phyloP scores from a whole-genome alignment of 2,329 filamentous ascomycete genomes.

The Paecilomyces niveus region DNA sequence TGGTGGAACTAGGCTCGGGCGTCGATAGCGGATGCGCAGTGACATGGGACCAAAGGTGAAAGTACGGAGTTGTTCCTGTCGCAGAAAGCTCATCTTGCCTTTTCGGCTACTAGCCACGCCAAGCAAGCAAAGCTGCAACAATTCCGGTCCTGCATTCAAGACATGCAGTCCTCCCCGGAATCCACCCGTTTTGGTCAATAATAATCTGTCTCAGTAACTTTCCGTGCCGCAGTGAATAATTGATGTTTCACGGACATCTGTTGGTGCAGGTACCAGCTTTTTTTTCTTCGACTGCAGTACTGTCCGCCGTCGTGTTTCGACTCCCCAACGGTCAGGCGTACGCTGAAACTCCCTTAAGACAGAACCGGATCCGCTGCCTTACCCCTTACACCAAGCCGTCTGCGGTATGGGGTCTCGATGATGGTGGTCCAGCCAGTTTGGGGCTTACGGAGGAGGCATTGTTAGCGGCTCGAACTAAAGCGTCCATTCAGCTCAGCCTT shows the following conservation, averaged over 20 bases:
- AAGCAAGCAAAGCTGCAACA: not conserved
- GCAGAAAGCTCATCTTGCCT: not conserved
- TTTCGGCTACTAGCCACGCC: not conserved
- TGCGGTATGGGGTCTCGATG: not conserved
- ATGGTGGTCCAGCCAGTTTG: not conserved
- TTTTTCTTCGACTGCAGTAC: not conserved
- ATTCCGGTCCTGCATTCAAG: not conserved
- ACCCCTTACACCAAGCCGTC: not conserved
- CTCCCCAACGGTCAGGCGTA: not conserved
- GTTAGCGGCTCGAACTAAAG: not conserved
- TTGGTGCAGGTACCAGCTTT: not conserved
- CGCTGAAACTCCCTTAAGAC: constrained; percentile 3
- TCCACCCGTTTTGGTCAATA: not conserved
- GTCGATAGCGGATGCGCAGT: not conserved
- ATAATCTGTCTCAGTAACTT: not conserved
- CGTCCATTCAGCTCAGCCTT: not conserved
- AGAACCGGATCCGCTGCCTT: not conserved
- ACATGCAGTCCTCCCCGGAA: not conserved
- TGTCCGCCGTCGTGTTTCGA: constrained; percentile 4
- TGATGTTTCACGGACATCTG: not conserved
- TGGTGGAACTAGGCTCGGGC: not conserved
- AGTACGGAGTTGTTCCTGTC: not conserved
- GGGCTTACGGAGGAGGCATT: not conserved
- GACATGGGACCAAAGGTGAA: not conserved
- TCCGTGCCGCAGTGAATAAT: not conserved